Conservation (phyloP, 805 yeast species). For the Candida khao-thaluensis region DNA sequence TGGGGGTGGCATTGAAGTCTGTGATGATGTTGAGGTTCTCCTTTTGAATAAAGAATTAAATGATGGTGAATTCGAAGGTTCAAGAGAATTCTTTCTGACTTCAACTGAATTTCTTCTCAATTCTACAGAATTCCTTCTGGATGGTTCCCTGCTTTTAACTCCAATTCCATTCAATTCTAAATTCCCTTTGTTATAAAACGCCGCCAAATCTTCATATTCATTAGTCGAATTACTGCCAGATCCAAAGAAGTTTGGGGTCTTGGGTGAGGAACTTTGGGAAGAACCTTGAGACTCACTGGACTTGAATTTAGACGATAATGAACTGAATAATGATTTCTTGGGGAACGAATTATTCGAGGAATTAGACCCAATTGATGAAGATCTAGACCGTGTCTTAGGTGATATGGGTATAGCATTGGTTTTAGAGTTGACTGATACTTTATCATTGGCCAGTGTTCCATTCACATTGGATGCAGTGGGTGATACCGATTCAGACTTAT, state of each 20-base stretch:
- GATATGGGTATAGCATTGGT: constrained; percentile 12
- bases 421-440: constrained; percentile 14
- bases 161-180: constrained; percentile 14
- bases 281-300: constrained; percentile 13
- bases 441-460: not conserved
- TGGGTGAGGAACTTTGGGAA: constrained; percentile 6
- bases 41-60: constrained; percentile 18
- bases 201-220: constrained; percentile 8
- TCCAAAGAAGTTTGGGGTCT: constrained; percentile 7
- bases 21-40: constrained; percentile 16
- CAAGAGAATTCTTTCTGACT: constrained; percentile 7
- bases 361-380: constrained; percentile 19
- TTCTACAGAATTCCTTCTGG: constrained; percentile 9
- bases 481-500: constrained; percentile 1
- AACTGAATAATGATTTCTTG: constrained; percentile 34
- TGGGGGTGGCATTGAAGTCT: not conserved
- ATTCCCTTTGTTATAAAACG: constrained; percentile 12
- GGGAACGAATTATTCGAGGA: constrained; percentile 10
- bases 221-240: not conserved
- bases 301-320: constrained; percentile 42
- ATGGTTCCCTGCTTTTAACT: constrained; percentile 6
- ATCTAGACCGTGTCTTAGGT: constrained; percentile 12
- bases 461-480: constrained; percentile 8
- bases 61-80: constrained; percentile 9
- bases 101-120: constrained; percentile 10